Percentiles rank a stretch among this genome's conserved stretches.
Conservation (phyloP, 495 filamentous ascomycete genomes). For the Hypomontagnella monticulosa region DNA sequence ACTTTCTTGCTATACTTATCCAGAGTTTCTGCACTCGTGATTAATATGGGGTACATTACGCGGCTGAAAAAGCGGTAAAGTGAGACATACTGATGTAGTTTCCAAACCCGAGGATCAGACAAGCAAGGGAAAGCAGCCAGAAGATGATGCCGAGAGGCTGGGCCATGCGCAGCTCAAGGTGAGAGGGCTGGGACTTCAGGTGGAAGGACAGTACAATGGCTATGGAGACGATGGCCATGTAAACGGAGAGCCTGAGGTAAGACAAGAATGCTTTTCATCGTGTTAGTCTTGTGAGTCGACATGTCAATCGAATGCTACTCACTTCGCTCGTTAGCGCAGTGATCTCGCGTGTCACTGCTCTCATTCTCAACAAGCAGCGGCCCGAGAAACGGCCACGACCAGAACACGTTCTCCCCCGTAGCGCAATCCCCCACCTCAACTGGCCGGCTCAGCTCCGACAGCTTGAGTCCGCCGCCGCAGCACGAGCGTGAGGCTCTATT, state of each 20-base stretch:
- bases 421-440: conserved; percentile 45
- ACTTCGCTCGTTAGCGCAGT: conserved; percentile 83
- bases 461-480: conserved; percentile 24
- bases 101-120: conserved; percentile 76
- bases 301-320: conserved; percentile 29
- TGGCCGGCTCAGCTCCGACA: conserved; percentile 28
- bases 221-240: conserved; percentile 87
- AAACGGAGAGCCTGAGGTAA: conserved; percentile 89
- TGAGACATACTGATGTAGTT: conserved; percentile 75
- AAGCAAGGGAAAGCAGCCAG: conserved; percentile 81
- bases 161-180: conserved; percentile 77
- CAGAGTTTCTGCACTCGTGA: conserved; percentile 66
- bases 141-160: conserved; percentile 88
- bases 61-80: background rate
- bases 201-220: conserved; percentile 96
- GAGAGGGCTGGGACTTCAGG: conserved; percentile 74
- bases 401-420: conserved; percentile 58
- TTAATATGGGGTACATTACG: conserved; percentile 4
- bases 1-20: conserved; percentile 78
- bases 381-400: conserved; percentile 74
- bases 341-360: conserved; percentile 85
- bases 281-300: too few species aligned
- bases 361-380: conserved; percentile 90
- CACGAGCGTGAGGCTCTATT: conserved; percentile 17
- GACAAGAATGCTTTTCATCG: conserved; percentile 76